Evolutionary conservation across 495 filamentous ascomycete genomes (phyloP).

Genomic region (Podospora pseudopauciseta): DNA sequence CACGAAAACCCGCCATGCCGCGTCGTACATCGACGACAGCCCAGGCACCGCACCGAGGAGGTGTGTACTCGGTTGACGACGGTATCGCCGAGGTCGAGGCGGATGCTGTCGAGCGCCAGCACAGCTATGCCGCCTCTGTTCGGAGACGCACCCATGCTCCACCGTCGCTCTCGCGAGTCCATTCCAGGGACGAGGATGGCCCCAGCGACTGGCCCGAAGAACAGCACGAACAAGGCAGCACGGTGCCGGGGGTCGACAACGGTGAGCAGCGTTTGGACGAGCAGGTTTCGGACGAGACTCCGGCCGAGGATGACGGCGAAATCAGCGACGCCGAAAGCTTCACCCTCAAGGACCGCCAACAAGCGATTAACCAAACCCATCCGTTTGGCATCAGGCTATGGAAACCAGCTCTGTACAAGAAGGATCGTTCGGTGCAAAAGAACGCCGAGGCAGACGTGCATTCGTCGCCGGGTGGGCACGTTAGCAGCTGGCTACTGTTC

Average conservation of each 20-base stretch:
- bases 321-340: slow-evolving; percentile 79
- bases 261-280: slow-evolving; percentile 26
- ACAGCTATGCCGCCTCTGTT: slow-evolving; percentile 61
- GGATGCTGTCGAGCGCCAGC: slow-evolving; percentile 42
- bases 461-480: slow-evolving; percentile 84
- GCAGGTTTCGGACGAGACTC: slow-evolving; percentile 32
- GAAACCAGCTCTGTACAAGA: slow-evolving; percentile 99
- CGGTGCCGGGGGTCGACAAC: slow-evolving; percentile 28
- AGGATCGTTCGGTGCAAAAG: slow-evolving; percentile 91
- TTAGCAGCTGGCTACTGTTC: slow-evolving; percentile 75
- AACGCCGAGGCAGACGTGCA: slow-evolving; percentile 97
- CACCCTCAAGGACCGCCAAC: slow-evolving; percentile 86
- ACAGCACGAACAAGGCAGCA: slow-evolving; percentile 17
- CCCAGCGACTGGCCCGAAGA: slow-evolving; percentile 28
- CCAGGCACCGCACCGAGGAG: slow-evolving; percentile 70
- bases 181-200: slow-evolving; percentile 47
- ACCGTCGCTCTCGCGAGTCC: slow-evolving; percentile 55
- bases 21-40: slow-evolving; percentile 72
- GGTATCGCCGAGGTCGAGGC: slow-evolving; percentile 77
- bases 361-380: slow-evolving; percentile 98
- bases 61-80: slow-evolving; percentile 93
- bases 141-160: slow-evolving; percentile 63
- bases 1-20: slow-evolving; percentile 67
- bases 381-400: slow-evolving; percentile 98
- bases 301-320: slow-evolving; percentile 54